Evolutionary conservation across 1,284 basidiomycete species (phyloP), one percentile per base, ranked within the genome.

Genomic region (Puccinia hordei): DNA sequence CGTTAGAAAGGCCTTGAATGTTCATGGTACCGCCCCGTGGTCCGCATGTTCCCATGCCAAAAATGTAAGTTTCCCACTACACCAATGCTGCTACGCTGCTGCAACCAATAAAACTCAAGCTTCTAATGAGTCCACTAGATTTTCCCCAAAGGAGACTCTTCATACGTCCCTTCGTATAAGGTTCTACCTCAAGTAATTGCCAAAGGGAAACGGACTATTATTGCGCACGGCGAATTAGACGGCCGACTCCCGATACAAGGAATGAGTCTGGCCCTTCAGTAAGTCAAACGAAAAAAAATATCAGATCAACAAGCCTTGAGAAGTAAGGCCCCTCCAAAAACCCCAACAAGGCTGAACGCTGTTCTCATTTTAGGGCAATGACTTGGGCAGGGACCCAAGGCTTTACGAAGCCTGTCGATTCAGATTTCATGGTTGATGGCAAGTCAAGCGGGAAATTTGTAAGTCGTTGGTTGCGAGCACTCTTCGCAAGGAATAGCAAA

Each of bases 351-450:
- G n/a, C 53, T 55, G 53, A 55, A 13, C 12, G 53, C 5, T 55
- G 15, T 19, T 12, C 3, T 4, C 8, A 55, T 24, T 27, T 55
- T 73, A 84, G 85, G 61, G 84, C 84, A 80, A 83, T 83, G 82
- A 85, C 84, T 12, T 85, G 84, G 84, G 81, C 81, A 6, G 83
- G 82, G 10, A 41, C 77, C 51, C 83, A 83, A 80, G 85, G 85
- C 15, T 85, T 85, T 82, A 82, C 84, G 57, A 66, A 69, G 1
- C 80, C 75, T 19, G 81, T 82, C n/a, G 82, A 72, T 15, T 51
- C 80, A 9, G 61, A 44, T 41, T 74, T 83, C 41, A 81, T 53
- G 53, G 80, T 83, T 10, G 59, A 81, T 30, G 82, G 82, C 41
- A 51, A 74, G 49, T 24, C 10, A 49, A 0, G 0, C 8, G 69